Conservation (phyloP, 2,329 filamentous ascomycete species). For the Spiromastix sp. region DNA sequence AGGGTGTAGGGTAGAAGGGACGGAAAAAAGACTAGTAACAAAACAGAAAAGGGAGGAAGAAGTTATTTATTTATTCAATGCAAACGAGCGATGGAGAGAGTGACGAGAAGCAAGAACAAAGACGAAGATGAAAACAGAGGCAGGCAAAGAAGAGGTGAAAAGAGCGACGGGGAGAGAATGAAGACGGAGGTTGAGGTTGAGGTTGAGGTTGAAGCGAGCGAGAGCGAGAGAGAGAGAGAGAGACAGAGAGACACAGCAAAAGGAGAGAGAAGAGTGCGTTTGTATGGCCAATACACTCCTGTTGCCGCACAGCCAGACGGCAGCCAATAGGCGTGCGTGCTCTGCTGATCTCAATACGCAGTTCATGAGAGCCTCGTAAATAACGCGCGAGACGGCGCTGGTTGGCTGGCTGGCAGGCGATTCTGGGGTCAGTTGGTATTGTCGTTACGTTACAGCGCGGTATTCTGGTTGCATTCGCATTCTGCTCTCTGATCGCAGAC, state of each 20-base stretch:
- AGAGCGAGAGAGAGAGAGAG: slow-evolving; percentile 8
- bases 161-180: slow-evolving; percentile 12
- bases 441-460: too few relatives aligned
- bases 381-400: too few relatives aligned
- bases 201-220: slow-evolving; percentile 5
- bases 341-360: too few relatives aligned
- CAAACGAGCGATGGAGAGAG: background rate
- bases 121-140: slow-evolving; percentile 17
- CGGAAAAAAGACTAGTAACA: background rate
- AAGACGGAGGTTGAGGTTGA: slow-evolving; percentile 5
- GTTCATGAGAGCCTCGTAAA: too few relatives aligned
- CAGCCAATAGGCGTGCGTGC: too few relatives aligned
- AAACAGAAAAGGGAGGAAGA: background rate
- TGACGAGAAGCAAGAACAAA: background rate
- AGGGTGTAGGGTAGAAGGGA: slow-evolving; percentile 33
- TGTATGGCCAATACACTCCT: too few relatives aligned
- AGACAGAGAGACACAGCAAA: slow-evolving; percentile 5
- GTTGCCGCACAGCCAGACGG: too few relatives aligned
- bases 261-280: background rate
- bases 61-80: slow-evolving; percentile 1
- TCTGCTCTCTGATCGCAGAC: too few relatives aligned
- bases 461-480: too few relatives aligned
- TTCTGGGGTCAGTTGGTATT: too few relatives aligned
- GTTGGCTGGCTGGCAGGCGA: too few relatives aligned
- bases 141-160: slow-evolving; percentile 11